Base-by-base conservation (phyloP, 2,329 filamentous ascomycete genomes). In the Aspergillus fumigatus region DNA sequence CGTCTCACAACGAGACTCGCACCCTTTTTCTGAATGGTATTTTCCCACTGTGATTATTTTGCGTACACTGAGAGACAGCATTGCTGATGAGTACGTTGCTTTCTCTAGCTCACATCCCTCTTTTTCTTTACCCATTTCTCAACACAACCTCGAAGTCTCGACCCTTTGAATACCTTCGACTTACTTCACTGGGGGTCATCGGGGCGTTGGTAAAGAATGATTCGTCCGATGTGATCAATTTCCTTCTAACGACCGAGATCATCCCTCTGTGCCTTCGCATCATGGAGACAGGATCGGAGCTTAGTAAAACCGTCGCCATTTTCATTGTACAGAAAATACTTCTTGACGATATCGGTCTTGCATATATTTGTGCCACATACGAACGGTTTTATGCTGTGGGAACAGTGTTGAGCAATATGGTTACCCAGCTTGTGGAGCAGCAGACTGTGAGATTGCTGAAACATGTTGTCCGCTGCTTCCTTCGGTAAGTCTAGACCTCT, bases 261-360 rank as follows among this genome's bases (percentile, higher is more conserved):
- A 99, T 99, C 57, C 94, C 94, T 9, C 84, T 99, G 11, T 99
- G 94, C 74, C 86, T 99, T 48, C 88, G 94, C 59, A 99, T 99
- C 70, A 99, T 99, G 94, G 94, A 99, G 79, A 99, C 94, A 0
- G 94, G 94, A 51, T 97, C 92, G 0, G 94, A 99, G 76, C 83
- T 99, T 59, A 97, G 92, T 81, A 99, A 99, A 81, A 99, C 94
- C 0, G 94, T 99, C 14, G 94, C 94, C 57, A 99, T 99, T 68
- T 99, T 99, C 79, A 99, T 99, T 67, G 94, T 99, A 19, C 94
- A 99, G 77, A 99, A 99, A 82, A 99, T 99, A 26, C 79, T 99
- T 52, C 84, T 99, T 2, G 94, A 99, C 70, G 94, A 99, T 68
- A 93, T 96, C 67, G 94, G 94, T 3, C 83, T 99, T 60, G 94